Percentiles rank a stretch among this genome's conserved stretches.
Conservation (phyloP, 1,284 basidiomycete species). For the Ganoderma resinaceum region DNA sequence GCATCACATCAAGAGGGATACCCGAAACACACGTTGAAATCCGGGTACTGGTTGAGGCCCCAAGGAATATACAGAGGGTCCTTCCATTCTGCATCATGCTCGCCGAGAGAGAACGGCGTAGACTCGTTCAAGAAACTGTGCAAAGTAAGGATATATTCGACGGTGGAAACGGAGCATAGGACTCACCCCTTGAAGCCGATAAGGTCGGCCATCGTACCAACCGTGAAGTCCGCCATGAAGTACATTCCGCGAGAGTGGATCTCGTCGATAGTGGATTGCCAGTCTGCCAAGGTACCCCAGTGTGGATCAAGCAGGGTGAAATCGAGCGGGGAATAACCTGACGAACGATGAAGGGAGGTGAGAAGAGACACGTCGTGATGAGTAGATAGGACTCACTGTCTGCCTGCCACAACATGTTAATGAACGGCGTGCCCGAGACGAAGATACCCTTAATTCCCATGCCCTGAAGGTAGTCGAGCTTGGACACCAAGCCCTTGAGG, state of each 20-base stretch:
- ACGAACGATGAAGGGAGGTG: not conserved
- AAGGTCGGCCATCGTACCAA: slow-evolving; percentile 90
- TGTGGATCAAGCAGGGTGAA: slow-evolving; percentile 91
- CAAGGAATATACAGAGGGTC: slow-evolving; percentile 80
- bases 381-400: slow-evolving; percentile 70
- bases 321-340: slow-evolving; percentile 92
- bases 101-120: slow-evolving; percentile 78
- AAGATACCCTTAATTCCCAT: slow-evolving; percentile 88
- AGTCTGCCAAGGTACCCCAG: slow-evolving; percentile 84
- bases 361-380: not conserved
- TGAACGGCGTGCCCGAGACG: slow-evolving; percentile 89
- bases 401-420: slow-evolving; percentile 96
- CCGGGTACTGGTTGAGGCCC: slow-evolving; percentile 84
- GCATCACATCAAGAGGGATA: not conserved
- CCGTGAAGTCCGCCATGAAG: slow-evolving; percentile 90
- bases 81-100: slow-evolving; percentile 83
- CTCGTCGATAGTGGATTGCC: slow-evolving; percentile 76
- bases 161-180: not conserved
- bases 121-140: slow-evolving; percentile 78
- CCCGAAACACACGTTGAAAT: slow-evolving; percentile 66
- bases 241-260: slow-evolving; percentile 88
- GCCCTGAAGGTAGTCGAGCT: slow-evolving; percentile 86
- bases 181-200: slow-evolving; percentile 83
- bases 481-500: slow-evolving; percentile 74
- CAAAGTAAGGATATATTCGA: slow-evolving; percentile 1